Percentiles rank a stretch among this genome's conserved stretches.
phyloP scores from a whole-genome alignment of 2,329 filamentous ascomycete species.

The Talaromyces sp. region DNA sequence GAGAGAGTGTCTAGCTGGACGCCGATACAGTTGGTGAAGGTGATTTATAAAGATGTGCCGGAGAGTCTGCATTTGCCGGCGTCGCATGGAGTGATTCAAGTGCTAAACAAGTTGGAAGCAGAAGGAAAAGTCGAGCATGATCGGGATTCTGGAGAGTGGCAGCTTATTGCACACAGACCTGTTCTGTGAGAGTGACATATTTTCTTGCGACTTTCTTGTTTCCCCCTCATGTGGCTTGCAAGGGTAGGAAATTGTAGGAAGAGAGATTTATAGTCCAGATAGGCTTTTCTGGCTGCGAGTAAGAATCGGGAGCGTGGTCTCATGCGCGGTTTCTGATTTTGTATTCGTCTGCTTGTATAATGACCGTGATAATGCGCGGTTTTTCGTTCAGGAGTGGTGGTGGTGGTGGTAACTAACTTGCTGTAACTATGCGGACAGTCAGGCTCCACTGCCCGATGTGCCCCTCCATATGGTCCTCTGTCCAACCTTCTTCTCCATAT shows the following conservation, averaged over 20 bases:
- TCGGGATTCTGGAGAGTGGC: conserved; percentile 31
- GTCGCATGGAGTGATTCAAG: conserved; percentile 71
- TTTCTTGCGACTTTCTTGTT: conserved; percentile 4
- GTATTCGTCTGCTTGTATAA: neutral
- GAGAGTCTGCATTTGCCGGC: conserved; percentile 74
- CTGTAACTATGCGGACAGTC: neutral
- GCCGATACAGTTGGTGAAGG: conserved; percentile 78
- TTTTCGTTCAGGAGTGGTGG: neutral
- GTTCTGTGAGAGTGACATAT: conserved; percentile 27
- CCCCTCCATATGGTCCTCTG: conserved; percentile 7
- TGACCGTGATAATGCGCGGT: conserved; percentile 1
- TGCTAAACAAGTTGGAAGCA: conserved; percentile 71
- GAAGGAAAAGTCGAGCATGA: conserved; percentile 65
- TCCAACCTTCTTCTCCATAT: neutral
- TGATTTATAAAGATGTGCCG: conserved; percentile 79
- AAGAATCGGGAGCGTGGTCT: neutral
- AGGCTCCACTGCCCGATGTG: conserved; percentile 4
- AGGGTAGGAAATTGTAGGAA: conserved; percentile 12
- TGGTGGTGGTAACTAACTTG: too few species aligned
- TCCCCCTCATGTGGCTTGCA: conserved; percentile 4
- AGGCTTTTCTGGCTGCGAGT: conserved; percentile 3
- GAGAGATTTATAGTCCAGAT: neutral
- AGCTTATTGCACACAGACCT: conserved; percentile 30
- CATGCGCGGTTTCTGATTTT: conserved; percentile 4
- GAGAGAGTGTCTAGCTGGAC: conserved; percentile 54